phyloP scores from a whole-genome alignment of 306 rosid species.

The Sesbania bispinosa region DNA sequence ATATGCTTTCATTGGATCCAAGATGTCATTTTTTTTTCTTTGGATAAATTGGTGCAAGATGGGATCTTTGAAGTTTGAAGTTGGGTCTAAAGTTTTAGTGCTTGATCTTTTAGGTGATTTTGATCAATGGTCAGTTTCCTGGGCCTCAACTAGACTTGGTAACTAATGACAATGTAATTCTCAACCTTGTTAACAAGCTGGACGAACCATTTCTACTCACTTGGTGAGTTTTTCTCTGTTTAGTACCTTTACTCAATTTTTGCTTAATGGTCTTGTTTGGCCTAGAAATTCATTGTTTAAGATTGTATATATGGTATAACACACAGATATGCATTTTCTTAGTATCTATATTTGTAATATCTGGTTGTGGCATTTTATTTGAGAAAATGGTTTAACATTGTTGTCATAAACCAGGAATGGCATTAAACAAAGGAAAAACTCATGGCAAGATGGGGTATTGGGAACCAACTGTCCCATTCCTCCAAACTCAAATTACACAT shows the following conservation, averaged over 20 bases:
- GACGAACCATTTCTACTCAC: slow-evolving; percentile 89
- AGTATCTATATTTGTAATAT: neutral
- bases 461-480: slow-evolving; percentile 93
- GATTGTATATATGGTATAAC: neutral
- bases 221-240: slow-evolving; percentile 53
- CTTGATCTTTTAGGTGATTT: slow-evolving; percentile 60
- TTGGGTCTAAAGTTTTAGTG: slow-evolving; percentile 22
- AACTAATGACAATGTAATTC: slow-evolving; percentile 83
- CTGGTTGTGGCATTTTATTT: neutral
- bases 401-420: slow-evolving; percentile 67
- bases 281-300: neutral
- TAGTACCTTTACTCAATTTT: neutral
- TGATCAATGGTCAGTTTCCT: slow-evolving; percentile 85
- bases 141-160: slow-evolving; percentile 90
- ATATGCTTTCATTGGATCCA: slow-evolving; percentile 9
- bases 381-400: slow-evolving; percentile 7
- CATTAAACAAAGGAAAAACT: slow-evolving; percentile 93
- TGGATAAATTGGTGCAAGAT: neutral
- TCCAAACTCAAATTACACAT: slow-evolving; percentile 86
- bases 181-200: slow-evolving; percentile 83
- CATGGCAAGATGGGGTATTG: slow-evolving; percentile 98
- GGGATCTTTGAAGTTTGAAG: neutral
- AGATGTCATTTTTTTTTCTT: slow-evolving; percentile 20
- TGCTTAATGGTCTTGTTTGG: neutral
- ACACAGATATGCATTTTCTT: neutral